A percentile compares a stretch with the other conserved stretches of the same genome.
Conservation (phyloP, 1,284 basidiomycete genomes). For the Ceratobasidium sp. region DNA sequence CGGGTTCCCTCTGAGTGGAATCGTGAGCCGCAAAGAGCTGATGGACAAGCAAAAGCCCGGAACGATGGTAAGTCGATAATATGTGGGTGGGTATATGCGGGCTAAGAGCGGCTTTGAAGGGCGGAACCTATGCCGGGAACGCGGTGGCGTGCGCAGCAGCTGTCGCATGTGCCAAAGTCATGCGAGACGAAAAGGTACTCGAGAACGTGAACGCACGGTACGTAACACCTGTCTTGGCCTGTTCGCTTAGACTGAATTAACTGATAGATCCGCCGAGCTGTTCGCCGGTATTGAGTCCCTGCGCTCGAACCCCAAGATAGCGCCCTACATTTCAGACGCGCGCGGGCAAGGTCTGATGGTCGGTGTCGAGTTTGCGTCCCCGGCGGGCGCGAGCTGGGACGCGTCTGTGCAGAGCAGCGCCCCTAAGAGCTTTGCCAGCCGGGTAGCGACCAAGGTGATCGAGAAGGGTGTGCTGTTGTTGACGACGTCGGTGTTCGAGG, state of each 20-base stretch:
- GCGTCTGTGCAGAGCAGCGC: conserved; percentile 51
- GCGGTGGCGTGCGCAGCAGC: conserved; percentile 89
- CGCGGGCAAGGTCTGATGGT: conserved; percentile 83
- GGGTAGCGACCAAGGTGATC: conserved; percentile 81
- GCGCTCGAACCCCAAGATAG: conserved; percentile 59
- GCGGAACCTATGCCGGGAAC: conserved; percentile 91
- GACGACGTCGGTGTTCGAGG: conserved; percentile 81
- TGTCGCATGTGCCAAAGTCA: conserved; percentile 77
- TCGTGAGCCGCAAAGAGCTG: conserved; percentile 81
- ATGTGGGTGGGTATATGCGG: conserved; percentile 1
- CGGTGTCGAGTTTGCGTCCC: conserved; percentile 77
- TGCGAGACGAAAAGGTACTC: conserved; percentile 78
- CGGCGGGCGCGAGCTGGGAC: conserved; percentile 58
- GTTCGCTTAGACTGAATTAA: conserved; percentile 36
- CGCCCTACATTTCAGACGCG: conserved; percentile 71
- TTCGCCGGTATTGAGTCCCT: conserved; percentile 66
- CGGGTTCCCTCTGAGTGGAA: conserved; percentile 90
- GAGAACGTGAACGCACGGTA: conserved; percentile 78
- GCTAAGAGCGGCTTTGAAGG: conserved; percentile 53
- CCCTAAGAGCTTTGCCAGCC: conserved; percentile 70
- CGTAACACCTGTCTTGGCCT: conserved; percentile 40
- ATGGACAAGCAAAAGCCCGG: conserved; percentile 83
- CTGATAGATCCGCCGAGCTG: conserved; percentile 71
- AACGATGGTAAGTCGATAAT: conserved; percentile 63
- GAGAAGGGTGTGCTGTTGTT: conserved; percentile 83